Percentiles rank a stretch among this genome's conserved stretches.
Conservation (phyloP, 208 protist species). For the Crithidia acanthocephali region DNA sequence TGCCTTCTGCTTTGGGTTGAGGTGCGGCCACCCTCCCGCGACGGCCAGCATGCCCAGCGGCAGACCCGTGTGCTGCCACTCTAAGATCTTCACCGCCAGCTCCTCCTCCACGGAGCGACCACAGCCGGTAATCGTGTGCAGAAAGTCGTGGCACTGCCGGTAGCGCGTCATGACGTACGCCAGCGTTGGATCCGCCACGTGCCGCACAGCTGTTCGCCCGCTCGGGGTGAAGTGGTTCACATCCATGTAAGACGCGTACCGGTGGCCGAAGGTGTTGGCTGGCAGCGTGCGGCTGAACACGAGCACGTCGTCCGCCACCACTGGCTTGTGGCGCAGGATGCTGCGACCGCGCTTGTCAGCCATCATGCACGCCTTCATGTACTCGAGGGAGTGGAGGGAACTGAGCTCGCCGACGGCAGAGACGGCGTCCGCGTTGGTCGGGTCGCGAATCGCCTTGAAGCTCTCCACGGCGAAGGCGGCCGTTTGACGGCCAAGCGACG, state of each 20-base stretch:
- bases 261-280: conserved; percentile 70
- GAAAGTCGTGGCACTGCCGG: conserved; percentile 88
- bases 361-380: conserved; percentile 84
- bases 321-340: conserved; percentile 64
- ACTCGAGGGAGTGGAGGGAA: conserved; percentile 59
- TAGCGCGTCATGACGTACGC: conserved; percentile 89
- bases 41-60: conserved; percentile 77
- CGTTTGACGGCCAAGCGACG: conserved; percentile 34
- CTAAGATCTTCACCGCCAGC: conserved; percentile 82
- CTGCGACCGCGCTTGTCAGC: conserved; percentile 59
- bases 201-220: conserved; percentile 62
- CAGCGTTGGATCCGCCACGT: conserved; percentile 72
- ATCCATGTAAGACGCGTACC: conserved; percentile 83
- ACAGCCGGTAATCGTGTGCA: conserved; percentile 66
- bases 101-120: conserved; percentile 88
- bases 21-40: conserved; percentile 62
- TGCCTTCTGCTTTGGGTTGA: conserved; percentile 47
- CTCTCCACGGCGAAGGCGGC: conserved; percentile 63
- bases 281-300: conserved; percentile 48
- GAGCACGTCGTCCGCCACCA: conserved; percentile 66
- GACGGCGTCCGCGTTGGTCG: conserved; percentile 63
- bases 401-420: conserved; percentile 80
- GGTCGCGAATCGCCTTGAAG: conserved; percentile 64
- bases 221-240: conserved; percentile 78
- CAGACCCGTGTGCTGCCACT: conserved; percentile 84